phyloP scores from a whole-genome alignment of 805 yeast species.

The Pichia scutulata region DNA sequence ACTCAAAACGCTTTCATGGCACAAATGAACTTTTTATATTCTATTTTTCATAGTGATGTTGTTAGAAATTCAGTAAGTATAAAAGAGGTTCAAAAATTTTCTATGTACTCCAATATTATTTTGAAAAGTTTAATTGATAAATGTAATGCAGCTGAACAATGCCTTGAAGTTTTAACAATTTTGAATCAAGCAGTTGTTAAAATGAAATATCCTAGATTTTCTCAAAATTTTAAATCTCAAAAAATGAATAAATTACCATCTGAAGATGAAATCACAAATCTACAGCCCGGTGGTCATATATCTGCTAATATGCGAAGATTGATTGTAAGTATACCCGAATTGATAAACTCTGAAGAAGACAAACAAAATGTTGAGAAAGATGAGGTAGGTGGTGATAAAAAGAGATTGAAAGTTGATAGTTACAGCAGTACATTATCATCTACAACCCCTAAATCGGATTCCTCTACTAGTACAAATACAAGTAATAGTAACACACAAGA shows the following conservation, averaged over 20 bases:
- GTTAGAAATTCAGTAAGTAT: conserved; percentile 39
- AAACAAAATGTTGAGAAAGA: background rate
- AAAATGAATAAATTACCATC: conserved; percentile 23
- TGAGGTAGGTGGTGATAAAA: background rate
- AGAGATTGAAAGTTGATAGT: background rate
- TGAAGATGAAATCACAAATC: conserved; percentile 20
- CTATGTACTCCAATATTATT: conserved; percentile 46
- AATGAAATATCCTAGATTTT: conserved; percentile 33
- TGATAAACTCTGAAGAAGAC: conserved; percentile 13
- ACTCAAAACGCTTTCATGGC: conserved; percentile 86
- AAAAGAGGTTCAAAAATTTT: conserved; percentile 42
- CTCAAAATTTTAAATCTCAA: background rate
- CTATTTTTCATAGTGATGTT: conserved; percentile 61
- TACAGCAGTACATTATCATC: background rate
- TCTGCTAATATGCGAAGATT: conserved; percentile 33
- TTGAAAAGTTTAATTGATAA: conserved; percentile 53
- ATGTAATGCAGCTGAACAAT: conserved; percentile 72
- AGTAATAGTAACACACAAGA: background rate
- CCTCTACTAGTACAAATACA: background rate
- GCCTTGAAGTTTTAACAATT: conserved; percentile 65
- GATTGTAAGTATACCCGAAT: conserved; percentile 29
- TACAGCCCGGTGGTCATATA: conserved; percentile 31
- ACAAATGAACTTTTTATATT: conserved; percentile 74
- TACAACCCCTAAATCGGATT: background rate
- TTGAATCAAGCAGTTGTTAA: conserved; percentile 64